phyloP scores from a whole-genome alignment of 164 flowering plant species.

The Tetrastigma voinierianum region DNA sequence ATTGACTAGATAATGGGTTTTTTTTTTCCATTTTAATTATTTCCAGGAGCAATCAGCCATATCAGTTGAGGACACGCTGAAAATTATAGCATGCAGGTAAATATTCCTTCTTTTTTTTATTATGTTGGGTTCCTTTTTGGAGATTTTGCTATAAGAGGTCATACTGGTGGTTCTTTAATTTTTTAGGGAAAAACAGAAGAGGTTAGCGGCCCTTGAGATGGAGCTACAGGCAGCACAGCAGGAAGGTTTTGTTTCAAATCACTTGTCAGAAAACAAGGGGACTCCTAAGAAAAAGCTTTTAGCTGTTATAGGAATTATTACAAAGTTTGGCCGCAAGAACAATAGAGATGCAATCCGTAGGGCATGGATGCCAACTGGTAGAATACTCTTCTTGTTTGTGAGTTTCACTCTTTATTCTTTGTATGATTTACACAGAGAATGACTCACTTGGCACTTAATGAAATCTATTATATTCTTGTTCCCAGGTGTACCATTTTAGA shows the following conservation, averaged over 20 bases:
- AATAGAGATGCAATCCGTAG: conserved; percentile 83
- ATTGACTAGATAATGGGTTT: neutral
- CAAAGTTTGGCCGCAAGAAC: conserved; percentile 68
- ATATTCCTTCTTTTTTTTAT: conserved; percentile 1
- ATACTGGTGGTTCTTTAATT: conserved; percentile 3
- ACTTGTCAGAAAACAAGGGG: conserved; percentile 31
- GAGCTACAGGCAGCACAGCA: conserved; percentile 71
- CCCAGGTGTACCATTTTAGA: too few species aligned
- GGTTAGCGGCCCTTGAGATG: conserved; percentile 68
- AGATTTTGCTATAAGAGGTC: neutral
- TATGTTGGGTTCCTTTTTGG: too few species aligned
- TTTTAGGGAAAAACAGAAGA: conserved; percentile 82
- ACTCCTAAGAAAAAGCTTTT: conserved; percentile 50
- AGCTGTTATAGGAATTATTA: conserved; percentile 76
- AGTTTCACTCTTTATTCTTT: neutral
- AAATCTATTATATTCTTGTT: too few species aligned
- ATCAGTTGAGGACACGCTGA: conserved; percentile 87
- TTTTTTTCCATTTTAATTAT: conserved; percentile 16
- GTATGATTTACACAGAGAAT: too few species aligned
- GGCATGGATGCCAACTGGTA: conserved; percentile 97
- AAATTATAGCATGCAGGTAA: conserved; percentile 83
- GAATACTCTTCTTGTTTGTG: conserved; percentile 8
- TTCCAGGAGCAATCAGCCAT: conserved; percentile 74
- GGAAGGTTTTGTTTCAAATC: conserved; percentile 73
- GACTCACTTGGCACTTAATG: too few species aligned